These are phyloP conservation scores for Trichoderma simmonsii DNA, from an alignment of 2,329 filamentous ascomycete species.

Conservation along the genomic window DNA sequence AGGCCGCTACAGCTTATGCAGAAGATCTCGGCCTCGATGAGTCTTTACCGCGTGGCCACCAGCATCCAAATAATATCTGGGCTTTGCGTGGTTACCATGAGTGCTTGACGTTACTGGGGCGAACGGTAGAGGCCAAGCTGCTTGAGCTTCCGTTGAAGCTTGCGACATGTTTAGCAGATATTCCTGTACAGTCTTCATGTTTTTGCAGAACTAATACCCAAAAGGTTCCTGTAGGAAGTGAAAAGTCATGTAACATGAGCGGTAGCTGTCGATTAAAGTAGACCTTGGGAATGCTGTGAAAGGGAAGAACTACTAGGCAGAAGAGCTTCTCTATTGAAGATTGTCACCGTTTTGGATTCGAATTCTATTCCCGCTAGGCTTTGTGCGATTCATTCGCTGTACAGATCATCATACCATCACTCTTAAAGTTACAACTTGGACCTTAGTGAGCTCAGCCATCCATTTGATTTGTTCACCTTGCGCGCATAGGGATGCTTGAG, in stretches of 20 bases:
- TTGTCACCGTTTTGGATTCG: not conserved
- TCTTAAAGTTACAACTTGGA: not conserved
- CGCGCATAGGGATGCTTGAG: conserved; percentile 1
- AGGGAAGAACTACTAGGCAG: not conserved
- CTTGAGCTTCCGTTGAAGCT: conserved; percentile 44
- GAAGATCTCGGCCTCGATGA: conserved; percentile 58
- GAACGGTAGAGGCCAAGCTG: conserved; percentile 35
- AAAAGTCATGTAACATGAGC: not conserved
- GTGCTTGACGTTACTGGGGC: conserved; percentile 40
- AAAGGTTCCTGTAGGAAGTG: not conserved
- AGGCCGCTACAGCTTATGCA: conserved; percentile 54
- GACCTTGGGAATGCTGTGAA: not conserved
- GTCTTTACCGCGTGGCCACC: conserved; percentile 57
- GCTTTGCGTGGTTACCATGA: conserved; percentile 68
- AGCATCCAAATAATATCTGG: conserved; percentile 72
- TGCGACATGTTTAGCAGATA: conserved; percentile 56
- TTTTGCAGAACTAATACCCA: not conserved
- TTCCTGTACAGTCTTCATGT: conserved; percentile 43
- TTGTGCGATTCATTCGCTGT: not conserved
- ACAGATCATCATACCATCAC: not conserved
- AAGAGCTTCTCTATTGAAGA: not conserved
- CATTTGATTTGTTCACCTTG: not conserved
- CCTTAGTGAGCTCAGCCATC: conserved; percentile 1
- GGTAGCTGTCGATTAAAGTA: not conserved
- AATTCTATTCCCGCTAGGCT: not conserved